phyloP scores from a whole-genome alignment of 1,284 basidiomycete genomes.

The Fomitiporia mediterranea region DNA sequence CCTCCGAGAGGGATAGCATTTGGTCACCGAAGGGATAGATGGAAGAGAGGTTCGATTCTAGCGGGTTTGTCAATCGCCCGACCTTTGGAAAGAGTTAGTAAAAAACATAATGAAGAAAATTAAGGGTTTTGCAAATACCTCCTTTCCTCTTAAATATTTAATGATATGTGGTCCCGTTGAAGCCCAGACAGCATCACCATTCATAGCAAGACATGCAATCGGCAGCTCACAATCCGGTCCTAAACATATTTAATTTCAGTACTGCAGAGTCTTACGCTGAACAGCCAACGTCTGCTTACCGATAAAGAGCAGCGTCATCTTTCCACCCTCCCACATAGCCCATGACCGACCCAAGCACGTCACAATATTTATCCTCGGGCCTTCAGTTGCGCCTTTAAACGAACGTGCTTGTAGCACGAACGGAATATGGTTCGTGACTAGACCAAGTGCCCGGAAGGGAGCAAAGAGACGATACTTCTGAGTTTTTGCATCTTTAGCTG shows the following conservation, averaged over 20 bases:
- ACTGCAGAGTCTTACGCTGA: neutral
- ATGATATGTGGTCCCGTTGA: slow-evolving; percentile 67
- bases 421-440: slow-evolving; percentile 89
- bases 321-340: slow-evolving; percentile 95
- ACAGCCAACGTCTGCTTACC: slow-evolving; percentile 50
- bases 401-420: slow-evolving; percentile 86
- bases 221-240: slow-evolving; percentile 73
- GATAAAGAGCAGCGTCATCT: slow-evolving; percentile 90
- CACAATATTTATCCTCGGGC: slow-evolving; percentile 76
- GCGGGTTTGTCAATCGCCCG: slow-evolving; percentile 53
- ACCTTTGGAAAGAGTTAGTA: slow-evolving; percentile 35
- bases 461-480: slow-evolving; percentile 66
- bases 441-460: slow-evolving; percentile 92
- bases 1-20: slow-evolving; percentile 74
- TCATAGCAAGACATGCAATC: slow-evolving; percentile 78
- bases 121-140: slow-evolving; percentile 43
- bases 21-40: slow-evolving; percentile 79
- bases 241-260: slow-evolving; percentile 30
- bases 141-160: slow-evolving; percentile 85
- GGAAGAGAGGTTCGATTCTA: slow-evolving; percentile 52
- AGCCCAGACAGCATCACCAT: slow-evolving; percentile 84
- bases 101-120: slow-evolving; percentile 16
- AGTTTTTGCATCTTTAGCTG: neutral
- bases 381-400: slow-evolving; percentile 81
- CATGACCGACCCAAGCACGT: slow-evolving; percentile 90